Evolutionary conservation across 331 rosid species (phyloP).

Genomic region (Dryas integrifolia): DNA sequence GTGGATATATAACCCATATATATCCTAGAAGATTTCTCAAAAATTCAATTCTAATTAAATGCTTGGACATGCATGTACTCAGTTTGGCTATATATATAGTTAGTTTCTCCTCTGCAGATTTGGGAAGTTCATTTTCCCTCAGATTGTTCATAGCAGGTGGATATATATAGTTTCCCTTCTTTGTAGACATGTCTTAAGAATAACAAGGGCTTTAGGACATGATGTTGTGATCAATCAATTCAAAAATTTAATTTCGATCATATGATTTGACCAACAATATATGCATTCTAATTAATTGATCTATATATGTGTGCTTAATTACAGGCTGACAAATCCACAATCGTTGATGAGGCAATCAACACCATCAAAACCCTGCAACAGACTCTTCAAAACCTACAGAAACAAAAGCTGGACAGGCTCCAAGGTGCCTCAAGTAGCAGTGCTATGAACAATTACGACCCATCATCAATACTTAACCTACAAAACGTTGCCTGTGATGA

Average conservation of each 20-base stretch:
- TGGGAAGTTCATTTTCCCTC: too few relatives aligned
- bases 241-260: too few relatives aligned
- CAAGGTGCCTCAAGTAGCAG: slow-evolving; percentile 7
- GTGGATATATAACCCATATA: background rate
- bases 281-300: background rate
- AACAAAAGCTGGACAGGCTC: slow-evolving; percentile 47
- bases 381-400: slow-evolving; percentile 42
- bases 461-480: slow-evolving; percentile 15
- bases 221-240: too few relatives aligned
- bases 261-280: background rate
- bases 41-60: background rate
- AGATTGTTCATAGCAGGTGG: background rate
- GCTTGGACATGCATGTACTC: background rate
- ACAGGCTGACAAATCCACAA: slow-evolving; percentile 62
- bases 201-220: too few relatives aligned
- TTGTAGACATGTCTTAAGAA: too few relatives aligned
- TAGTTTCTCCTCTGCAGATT: too few relatives aligned
- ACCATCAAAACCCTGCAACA: slow-evolving; percentile 43
- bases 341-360: slow-evolving; percentile 70
- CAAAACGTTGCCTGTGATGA: slow-evolving; percentile 21
- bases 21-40: background rate
- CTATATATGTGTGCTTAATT: background rate
- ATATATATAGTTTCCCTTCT: background rate
- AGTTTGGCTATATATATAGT: too few relatives aligned
- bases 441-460: slow-evolving; percentile 6